A percentile compares a stretch with the other conserved stretches of the same genome.
phyloP scores from a whole-genome alignment of 140 eudicot genomes.

The Cichorium intybus region DNA sequence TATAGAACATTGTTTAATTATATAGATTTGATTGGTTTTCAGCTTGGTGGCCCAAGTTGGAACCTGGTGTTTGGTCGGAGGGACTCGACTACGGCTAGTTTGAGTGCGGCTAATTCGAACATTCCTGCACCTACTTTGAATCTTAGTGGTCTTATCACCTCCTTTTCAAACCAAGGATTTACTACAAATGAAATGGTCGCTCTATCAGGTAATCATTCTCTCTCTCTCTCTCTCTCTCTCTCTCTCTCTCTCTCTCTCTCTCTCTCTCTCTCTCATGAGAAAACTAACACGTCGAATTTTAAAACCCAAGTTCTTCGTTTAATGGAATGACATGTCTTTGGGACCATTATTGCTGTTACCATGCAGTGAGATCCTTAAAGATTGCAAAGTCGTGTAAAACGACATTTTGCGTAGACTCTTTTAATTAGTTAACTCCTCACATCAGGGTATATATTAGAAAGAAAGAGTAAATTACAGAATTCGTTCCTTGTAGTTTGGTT shows the following conservation, averaged over 20 bases:
- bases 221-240: not conserved
- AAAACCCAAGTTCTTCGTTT: too few relatives aligned
- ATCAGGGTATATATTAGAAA: not conserved
- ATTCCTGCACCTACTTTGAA: constrained; percentile 50
- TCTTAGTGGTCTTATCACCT: constrained; percentile 49
- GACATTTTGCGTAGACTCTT: not conserved
- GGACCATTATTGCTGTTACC: not conserved
- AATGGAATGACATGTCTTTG: not conserved
- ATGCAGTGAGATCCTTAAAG: not conserved
- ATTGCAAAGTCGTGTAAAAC: not conserved
- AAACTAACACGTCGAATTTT: not conserved
- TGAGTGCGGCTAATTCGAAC: constrained; percentile 45
- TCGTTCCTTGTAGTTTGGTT: too few relatives aligned
- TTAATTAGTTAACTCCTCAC: not conserved
- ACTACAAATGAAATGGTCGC: constrained; percentile 62
- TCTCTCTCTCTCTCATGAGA: not conserved
- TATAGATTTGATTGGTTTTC: not conserved
- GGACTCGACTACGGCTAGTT: constrained; percentile 67
- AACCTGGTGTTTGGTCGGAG: constrained; percentile 51
- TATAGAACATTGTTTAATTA: not conserved
- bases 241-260: not conserved
- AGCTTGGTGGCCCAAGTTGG: constrained; percentile 77
- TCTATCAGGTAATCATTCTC: constrained; percentile 39
- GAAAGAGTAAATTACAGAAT: too few relatives aligned
- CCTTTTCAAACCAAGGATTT: constrained; percentile 48